phyloP scores from a whole-genome alignment of 192 early-diverging fungal genomes.

The Polychytrium aggregatum region DNA sequence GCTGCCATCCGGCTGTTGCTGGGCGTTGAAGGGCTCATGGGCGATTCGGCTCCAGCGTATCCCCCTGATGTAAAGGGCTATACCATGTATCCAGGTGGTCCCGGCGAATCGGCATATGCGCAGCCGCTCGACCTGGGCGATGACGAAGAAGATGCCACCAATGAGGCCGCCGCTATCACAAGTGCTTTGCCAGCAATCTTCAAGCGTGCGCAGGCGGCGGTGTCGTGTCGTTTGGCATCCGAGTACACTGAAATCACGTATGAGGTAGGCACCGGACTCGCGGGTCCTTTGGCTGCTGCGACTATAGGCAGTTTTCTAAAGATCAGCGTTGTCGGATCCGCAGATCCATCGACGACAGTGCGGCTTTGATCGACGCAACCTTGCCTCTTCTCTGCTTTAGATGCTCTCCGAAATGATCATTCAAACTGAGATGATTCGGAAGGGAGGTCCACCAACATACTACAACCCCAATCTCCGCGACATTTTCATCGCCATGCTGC shows the following conservation, averaged over 20 bases:
- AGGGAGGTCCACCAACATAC: conserved; percentile 4
- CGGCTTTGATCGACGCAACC: neutral
- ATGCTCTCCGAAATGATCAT: conserved; percentile 68
- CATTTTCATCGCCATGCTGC: conserved; percentile 61
- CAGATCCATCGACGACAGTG: neutral
- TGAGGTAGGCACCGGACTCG: conserved; percentile 21
- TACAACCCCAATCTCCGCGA: conserved; percentile 43
- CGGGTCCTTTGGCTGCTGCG: neutral
- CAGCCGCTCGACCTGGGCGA: no score
- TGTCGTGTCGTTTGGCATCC: conserved; percentile 57
- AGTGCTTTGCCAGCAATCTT: conserved; percentile 66
- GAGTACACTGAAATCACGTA: conserved; percentile 52
- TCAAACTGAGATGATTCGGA: conserved; percentile 41
- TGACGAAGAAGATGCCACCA: conserved; percentile 18
- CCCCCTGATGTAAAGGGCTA: no score
- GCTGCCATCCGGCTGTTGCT: conserved; percentile 58
- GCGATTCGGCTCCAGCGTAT: no score
- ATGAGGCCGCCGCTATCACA: conserved; percentile 47
- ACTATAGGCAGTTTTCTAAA: conserved; percentile 1
- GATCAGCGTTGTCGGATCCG: no score
- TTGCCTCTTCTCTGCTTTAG: conserved; percentile 1
- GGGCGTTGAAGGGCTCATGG: conserved; percentile 42
- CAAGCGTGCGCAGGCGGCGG: conserved; percentile 59
- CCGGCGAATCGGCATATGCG: no score
- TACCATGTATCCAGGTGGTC: no score